These are phyloP conservation scores for Wickerhamomyces sp. DNA, from an alignment of 1,139 yeast species.

Conservation along the genomic window DNA sequence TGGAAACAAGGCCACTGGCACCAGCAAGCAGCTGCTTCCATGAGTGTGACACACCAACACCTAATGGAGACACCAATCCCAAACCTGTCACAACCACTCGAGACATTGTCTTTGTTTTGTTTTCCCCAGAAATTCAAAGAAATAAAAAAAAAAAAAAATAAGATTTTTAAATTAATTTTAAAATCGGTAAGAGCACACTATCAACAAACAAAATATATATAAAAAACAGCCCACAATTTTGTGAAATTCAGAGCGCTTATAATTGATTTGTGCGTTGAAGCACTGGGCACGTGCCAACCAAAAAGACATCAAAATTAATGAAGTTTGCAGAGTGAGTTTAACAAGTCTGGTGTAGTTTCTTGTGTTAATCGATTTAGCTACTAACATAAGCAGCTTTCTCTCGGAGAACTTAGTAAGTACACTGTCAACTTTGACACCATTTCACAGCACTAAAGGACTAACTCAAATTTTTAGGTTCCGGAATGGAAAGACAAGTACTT, in stretches of 20 bases:
- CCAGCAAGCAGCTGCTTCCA: constrained; percentile 52
- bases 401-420: constrained; percentile 30
- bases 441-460: too few species aligned
- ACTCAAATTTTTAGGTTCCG: constrained; percentile 42
- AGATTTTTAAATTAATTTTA: too few species aligned
- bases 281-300: background rate
- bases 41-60: constrained; percentile 53
- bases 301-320: constrained; percentile 15
- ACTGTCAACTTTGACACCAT: too few species aligned
- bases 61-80: constrained; percentile 84
- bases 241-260: too few species aligned
- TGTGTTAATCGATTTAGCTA: background rate
- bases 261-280: background rate
- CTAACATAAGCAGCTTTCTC: constrained; percentile 23
- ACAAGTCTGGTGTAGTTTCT: background rate
- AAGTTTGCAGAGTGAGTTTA: constrained; percentile 29
- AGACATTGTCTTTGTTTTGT: background rate
- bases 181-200: background rate
- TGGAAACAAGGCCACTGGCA: constrained; percentile 54
- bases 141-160: too few species aligned
- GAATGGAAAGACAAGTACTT: constrained; percentile 85
- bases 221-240: too few species aligned
- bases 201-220: too few species aligned
- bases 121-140: too few species aligned
- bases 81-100: constrained; percentile 91